Conservation (phyloP, 1,284 basidiomycete species). For the Trichosporon faecale region DNA sequence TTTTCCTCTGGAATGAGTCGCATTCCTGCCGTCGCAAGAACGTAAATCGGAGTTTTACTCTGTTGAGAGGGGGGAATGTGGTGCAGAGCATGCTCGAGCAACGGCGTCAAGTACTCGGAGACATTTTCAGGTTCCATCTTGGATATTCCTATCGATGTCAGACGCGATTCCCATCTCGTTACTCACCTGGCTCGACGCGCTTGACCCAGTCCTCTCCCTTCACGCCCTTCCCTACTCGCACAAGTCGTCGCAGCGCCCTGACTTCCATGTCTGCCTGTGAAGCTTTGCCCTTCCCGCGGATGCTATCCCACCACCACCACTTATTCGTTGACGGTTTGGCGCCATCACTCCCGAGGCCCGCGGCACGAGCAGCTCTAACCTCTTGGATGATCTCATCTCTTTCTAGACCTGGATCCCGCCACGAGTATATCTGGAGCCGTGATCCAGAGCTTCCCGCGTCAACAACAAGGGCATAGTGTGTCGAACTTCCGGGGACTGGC, state of each 20-base stretch:
- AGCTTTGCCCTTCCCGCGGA: constrained; percentile 41
- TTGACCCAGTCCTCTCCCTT: constrained; percentile 78
- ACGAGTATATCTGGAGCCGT: constrained; percentile 93
- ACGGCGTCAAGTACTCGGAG: constrained; percentile 70
- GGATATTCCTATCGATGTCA: constrained; percentile 71
- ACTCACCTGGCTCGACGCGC: constrained; percentile 89
- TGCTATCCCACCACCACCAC: constrained; percentile 43
- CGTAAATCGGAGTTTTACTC: constrained; percentile 79
- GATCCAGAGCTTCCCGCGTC: constrained; percentile 98
- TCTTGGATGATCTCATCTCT: constrained; percentile 57
- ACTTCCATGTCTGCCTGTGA: constrained; percentile 42
- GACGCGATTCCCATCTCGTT: not conserved
- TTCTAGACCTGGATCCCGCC: constrained; percentile 73
- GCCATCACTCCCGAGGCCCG: not conserved
- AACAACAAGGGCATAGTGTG: constrained; percentile 91
- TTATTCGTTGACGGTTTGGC: not conserved
- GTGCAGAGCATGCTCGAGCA: constrained; percentile 76
- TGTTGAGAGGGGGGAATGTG: constrained; percentile 83
- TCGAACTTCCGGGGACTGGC: constrained; percentile 55
- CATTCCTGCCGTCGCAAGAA: constrained; percentile 98
- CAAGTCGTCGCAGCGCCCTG: constrained; percentile 57
- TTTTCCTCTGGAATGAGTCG: constrained; percentile 70
- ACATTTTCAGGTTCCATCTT: constrained; percentile 69
- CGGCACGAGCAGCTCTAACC: constrained; percentile 79
- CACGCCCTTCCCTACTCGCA: constrained; percentile 88